These are phyloP conservation scores for Cyanidioschyzon merolae DNA, from an alignment of 23 red algal species.

Conservation along the genomic window DNA sequence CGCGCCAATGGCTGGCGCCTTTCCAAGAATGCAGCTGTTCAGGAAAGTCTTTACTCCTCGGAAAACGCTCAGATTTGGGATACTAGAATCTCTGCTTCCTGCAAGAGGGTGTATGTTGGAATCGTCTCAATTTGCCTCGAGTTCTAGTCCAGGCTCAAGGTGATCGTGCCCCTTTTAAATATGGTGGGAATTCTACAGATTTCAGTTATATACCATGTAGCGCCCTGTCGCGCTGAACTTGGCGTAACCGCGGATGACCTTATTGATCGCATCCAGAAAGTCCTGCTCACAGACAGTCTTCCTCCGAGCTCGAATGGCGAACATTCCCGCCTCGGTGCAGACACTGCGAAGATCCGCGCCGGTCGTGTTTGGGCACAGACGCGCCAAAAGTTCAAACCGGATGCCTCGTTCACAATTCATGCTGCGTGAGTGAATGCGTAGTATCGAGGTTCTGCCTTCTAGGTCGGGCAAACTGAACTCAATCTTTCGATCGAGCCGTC, in stretches of 20 bases:
- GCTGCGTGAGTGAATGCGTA: constrained; percentile 92
- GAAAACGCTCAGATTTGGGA: too few relatives aligned
- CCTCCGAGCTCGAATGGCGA: constrained; percentile 81
- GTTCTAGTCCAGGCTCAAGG: too few relatives aligned
- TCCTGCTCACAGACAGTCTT: constrained; percentile 97
- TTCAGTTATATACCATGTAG: constrained; percentile 95
- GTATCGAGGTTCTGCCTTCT: constrained; percentile 86
- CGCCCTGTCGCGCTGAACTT: constrained; percentile 83
- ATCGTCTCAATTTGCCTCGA: too few relatives aligned
- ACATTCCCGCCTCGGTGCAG: constrained; percentile 98
- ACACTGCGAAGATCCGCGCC: constrained; percentile 90
- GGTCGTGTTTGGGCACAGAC: constrained; percentile 95
- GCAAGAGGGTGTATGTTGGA: too few relatives aligned
- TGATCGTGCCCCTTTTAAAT: too few relatives aligned
- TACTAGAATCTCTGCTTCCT: too few relatives aligned
- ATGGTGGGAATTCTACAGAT: too few relatives aligned
- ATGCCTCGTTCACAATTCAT: constrained; percentile 97
- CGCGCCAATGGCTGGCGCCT: too few relatives aligned
- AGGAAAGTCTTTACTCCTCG: too few relatives aligned
- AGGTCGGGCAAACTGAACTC: constrained; percentile 94
- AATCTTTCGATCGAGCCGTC: constrained; percentile 96
- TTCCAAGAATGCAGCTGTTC: too few relatives aligned
- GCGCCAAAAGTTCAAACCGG: constrained; percentile 92
- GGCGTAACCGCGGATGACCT: constrained; percentile 93
- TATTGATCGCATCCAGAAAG: constrained; percentile 92